Conservation (phyloP, 2,329 filamentous ascomycete genomes). For the Stemphylium beticola region DNA sequence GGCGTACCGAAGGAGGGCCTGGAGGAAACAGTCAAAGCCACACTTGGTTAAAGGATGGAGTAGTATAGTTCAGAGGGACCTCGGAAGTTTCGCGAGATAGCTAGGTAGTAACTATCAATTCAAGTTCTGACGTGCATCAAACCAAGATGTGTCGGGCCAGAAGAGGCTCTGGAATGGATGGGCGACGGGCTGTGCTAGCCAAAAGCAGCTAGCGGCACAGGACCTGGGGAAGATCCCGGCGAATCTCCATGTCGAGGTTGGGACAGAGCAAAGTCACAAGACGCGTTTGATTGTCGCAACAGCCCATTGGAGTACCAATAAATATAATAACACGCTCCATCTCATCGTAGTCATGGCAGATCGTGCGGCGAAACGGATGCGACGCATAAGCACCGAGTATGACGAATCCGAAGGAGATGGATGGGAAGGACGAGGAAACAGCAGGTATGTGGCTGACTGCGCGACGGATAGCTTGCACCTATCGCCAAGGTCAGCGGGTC, state of each 20-base stretch:
- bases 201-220: background rate
- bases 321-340: background rate
- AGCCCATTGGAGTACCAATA: slow-evolving; percentile 7
- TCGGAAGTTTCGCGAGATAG: no score
- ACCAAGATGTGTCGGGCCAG: no score
- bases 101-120: no score
- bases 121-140: no score
- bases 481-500: slow-evolving; percentile 30
- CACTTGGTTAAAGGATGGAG: background rate
- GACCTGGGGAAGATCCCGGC: slow-evolving; percentile 19
- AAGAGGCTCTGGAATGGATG: no score
- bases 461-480: slow-evolving; percentile 24
- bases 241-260: slow-evolving; percentile 14
- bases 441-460: slow-evolving; percentile 43
- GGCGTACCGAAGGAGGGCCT: slow-evolving; percentile 51
- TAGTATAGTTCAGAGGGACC: background rate
- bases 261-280: slow-evolving; percentile 7
- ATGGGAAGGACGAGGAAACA: slow-evolving; percentile 42
- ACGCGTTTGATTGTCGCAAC: slow-evolving; percentile 16
- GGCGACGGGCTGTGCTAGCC: background rate
- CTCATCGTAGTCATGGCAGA: slow-evolving; percentile 32
- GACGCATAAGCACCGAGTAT: slow-evolving; percentile 50
- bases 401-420: slow-evolving; percentile 45
- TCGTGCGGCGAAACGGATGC: slow-evolving; percentile 48
- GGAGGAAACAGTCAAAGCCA: slow-evolving; percentile 40